These are phyloP conservation scores for Ophiostoma ips DNA, from an alignment of 2,329 filamentous ascomycete genomes.

Conservation along the genomic window DNA sequence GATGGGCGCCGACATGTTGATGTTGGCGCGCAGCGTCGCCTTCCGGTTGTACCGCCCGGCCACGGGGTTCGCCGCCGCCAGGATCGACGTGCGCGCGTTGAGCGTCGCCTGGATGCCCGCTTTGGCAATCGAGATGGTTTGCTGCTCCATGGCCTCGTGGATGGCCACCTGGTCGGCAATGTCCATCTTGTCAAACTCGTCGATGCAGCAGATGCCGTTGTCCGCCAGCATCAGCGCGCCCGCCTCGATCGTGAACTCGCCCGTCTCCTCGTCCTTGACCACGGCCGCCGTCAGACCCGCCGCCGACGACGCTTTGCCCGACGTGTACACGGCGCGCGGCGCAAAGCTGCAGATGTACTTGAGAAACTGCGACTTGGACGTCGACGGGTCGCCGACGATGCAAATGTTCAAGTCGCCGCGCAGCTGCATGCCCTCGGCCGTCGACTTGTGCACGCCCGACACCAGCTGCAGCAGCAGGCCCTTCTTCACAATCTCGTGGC, in stretches of 20 bases:
- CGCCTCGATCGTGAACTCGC: slow-evolving; percentile 96
- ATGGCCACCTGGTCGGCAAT: slow-evolving; percentile 94
- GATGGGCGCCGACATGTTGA: slow-evolving; percentile 97
- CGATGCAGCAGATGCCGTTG: slow-evolving; percentile 94
- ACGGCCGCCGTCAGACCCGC: slow-evolving; percentile 95
- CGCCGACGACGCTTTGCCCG: slow-evolving; percentile 91
- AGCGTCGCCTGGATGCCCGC: slow-evolving; percentile 95
- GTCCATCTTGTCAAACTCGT: slow-evolving; percentile 99
- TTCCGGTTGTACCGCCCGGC: slow-evolving; percentile 96
- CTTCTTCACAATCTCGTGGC: slow-evolving; percentile 96
- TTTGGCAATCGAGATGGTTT: slow-evolving; percentile 97
- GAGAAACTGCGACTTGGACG: slow-evolving; percentile 93
- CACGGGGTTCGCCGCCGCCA: slow-evolving; percentile 91
- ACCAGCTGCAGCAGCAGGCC: slow-evolving; percentile 86
- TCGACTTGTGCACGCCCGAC: slow-evolving; percentile 87
- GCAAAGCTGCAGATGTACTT: slow-evolving; percentile 97
- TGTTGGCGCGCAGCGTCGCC: slow-evolving; percentile 80
- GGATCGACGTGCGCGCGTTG: slow-evolving; percentile 87
- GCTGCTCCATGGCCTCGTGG: slow-evolving; percentile 99
- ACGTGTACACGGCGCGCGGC: slow-evolving; percentile 94
- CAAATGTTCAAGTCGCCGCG: slow-evolving; percentile 98
- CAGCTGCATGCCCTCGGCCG: slow-evolving; percentile 85
- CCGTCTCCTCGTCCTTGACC: slow-evolving; percentile 95
- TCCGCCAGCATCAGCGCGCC: slow-evolving; percentile 95
- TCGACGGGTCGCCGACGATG: slow-evolving; percentile 92